Base-by-base conservation (phyloP, 2,329 filamentous ascomycete genomes). In the Cladosporium halotolerans region DNA sequence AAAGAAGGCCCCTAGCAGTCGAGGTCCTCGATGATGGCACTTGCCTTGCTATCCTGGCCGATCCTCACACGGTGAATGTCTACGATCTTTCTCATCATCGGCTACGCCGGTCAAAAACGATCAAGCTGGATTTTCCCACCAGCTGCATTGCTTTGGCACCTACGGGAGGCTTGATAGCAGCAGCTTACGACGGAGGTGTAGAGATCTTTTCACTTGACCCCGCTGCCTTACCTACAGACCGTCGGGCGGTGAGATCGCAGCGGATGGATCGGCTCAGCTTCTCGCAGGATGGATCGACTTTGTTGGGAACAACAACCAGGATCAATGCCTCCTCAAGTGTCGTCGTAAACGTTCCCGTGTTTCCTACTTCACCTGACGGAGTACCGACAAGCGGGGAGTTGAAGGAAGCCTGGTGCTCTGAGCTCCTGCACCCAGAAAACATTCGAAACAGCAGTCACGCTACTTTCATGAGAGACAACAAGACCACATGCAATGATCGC, bases 131-230 rank as follows among this genome's bases (percentile, higher is more conserved):
- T 62, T 85, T 92, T 66, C 80, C 81, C 38, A 88, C 89, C 4
- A 82, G 84, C 51, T 84, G 88, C 23, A 89, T 96, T 61, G 84
- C 88, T 10, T 72, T 96, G 31, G 91, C 89, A 1, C 87, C 89
- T 1, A 88, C 84, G 55, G 89, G 88, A 38, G 84, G 84, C 19
- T 85, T 95, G 3, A 72, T 96, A 45, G 89, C 89, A n/a, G 85
- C 88, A 28, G 89, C 89, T 5, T 95, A 91, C 67, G 85, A 92
- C 66, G 86, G 87, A 44, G 88, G 88, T 8, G 89, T 95, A 55
- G 89, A 95, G 68, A 86, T 96, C 0, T 86, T 88, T 46, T 88
- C 89, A 6, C 71, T 95, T 32, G 80, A 80, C 52, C 75, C 83
- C 2, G 80, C 75, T 52, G 82, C 82, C 7, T 58, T 68, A 16